Conservation (phyloP, 2,329 filamentous ascomycete genomes). For the Lachnellula occidentalis region DNA sequence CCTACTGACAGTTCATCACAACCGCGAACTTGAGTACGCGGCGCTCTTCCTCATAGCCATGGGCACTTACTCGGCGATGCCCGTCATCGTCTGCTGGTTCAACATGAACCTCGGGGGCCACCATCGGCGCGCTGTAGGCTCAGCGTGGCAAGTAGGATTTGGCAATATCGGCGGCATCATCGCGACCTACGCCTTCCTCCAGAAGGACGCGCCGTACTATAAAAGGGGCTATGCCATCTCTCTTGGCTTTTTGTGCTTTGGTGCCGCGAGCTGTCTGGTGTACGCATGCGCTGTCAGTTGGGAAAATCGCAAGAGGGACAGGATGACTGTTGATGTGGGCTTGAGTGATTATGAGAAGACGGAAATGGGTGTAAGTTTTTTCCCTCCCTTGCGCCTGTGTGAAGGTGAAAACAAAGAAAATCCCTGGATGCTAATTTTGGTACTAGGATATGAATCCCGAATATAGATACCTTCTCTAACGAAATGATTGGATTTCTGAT, state of each 20-base stretch:
- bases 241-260: slow-evolving; percentile 66
- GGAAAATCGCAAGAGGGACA: slow-evolving; percentile 57
- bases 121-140: slow-evolving; percentile 63
- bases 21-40: slow-evolving; percentile 64
- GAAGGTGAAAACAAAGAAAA: too few relatives aligned
- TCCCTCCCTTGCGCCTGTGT: too few relatives aligned
- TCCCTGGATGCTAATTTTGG: slow-evolving; percentile 11
- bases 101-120: slow-evolving; percentile 75
- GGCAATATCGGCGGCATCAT: slow-evolving; percentile 78
- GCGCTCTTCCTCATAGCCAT: slow-evolving; percentile 77
- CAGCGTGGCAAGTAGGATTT: slow-evolving; percentile 73
- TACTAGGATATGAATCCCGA: slow-evolving; percentile 30
- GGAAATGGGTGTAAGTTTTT: slow-evolving; percentile 36
- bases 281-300: slow-evolving; percentile 55
- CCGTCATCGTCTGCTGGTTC: slow-evolving; percentile 79
- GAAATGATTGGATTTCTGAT: too few relatives aligned
- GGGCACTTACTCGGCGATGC: slow-evolving; percentile 83
- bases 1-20: slow-evolving; percentile 64
- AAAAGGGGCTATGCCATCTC: slow-evolving; percentile 71
- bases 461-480: slow-evolving; percentile 30
- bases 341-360: slow-evolving; percentile 57
- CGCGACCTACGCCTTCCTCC: slow-evolving; percentile 64
- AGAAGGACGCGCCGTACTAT: slow-evolving; percentile 63
- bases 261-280: slow-evolving; percentile 51
- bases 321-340: slow-evolving; percentile 37